phyloP scores from a whole-genome alignment of 768 basidiomycete species.

The Leccinum incarnatum region DNA sequence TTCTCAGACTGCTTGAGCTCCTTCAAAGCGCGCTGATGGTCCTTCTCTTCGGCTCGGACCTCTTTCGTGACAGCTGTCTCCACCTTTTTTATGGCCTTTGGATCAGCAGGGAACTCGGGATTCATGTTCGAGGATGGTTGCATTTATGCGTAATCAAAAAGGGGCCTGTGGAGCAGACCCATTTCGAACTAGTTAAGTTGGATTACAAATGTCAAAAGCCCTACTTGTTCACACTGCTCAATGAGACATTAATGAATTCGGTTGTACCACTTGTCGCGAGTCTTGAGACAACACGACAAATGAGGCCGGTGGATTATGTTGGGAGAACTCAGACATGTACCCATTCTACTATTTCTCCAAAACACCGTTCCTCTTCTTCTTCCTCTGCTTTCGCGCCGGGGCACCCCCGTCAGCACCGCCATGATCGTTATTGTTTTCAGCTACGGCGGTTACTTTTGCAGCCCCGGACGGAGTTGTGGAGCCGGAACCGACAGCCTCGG shows the following conservation, averaged over 20 bases:
- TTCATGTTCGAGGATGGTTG: conserved; percentile 19
- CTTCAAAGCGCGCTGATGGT: conserved; percentile 51
- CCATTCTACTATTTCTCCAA: conserved; percentile 5
- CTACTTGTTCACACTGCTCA: no score
- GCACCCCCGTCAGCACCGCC: neutral
- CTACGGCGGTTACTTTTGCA: neutral
- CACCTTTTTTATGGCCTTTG: conserved; percentile 34
- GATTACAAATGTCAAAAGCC: neutral
- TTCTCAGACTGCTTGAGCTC: conserved; percentile 55
- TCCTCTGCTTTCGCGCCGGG: conserved; percentile 24
- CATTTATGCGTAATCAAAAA: neutral
- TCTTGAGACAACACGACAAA: no score
- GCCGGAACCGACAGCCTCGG: conserved; percentile 1
- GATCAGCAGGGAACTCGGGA: conserved; percentile 16
- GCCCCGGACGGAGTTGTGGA: neutral
- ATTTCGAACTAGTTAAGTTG: neutral
- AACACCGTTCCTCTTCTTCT: conserved; percentile 5
- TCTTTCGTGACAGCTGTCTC: conserved; percentile 49
- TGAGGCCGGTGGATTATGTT: no score
- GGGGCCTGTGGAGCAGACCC: conserved; percentile 8
- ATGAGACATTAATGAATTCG: no score
- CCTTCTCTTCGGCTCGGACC: conserved; percentile 48
- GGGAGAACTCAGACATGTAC: neutral
- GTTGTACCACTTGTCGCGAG: no score
- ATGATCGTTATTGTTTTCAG: neutral